Evolutionary conservation across 2,329 filamentous ascomycete species (phyloP).

Genomic region (Ophiostoma montium): DNA sequence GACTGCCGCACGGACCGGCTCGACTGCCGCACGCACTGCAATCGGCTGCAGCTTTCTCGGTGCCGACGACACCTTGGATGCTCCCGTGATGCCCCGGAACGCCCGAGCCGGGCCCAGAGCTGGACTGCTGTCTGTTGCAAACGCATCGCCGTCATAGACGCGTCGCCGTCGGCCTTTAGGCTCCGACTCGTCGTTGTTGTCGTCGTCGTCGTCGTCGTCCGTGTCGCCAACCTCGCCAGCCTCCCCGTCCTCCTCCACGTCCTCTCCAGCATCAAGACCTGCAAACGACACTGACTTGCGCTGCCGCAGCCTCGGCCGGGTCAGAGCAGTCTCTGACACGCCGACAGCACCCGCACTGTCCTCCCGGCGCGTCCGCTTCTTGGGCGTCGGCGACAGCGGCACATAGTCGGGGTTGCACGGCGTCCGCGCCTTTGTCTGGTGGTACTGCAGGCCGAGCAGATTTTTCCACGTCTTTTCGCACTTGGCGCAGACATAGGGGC

Average conservation of each 20-base stretch:
- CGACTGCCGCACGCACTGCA: background rate
- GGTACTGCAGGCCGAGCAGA: slow-evolving; percentile 42
- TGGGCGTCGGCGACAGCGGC: slow-evolving; percentile 13
- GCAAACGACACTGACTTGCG: background rate
- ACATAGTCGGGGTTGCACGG: slow-evolving; percentile 36
- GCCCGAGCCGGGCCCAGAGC: background rate
- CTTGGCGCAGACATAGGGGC: slow-evolving; percentile 32
- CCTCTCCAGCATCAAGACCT: no score
- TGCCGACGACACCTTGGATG: background rate
- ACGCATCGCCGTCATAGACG: background rate
- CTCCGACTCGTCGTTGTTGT: background rate
- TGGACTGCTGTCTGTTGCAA: background rate
- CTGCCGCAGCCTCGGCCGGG: background rate
- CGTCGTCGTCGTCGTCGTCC: background rate
- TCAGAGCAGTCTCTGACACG: background rate
- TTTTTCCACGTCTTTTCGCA: slow-evolving; percentile 45
- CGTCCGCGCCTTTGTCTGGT: slow-evolving; percentile 38
- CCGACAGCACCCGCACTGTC: background rate
- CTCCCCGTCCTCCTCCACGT: background rate
- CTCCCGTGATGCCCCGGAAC: background rate
- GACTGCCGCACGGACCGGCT: background rate
- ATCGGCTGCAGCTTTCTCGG: background rate
- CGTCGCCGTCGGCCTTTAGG: background rate
- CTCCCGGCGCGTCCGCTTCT: no score
- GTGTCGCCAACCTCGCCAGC: background rate